Base-by-base conservation (phyloP, 768 basidiomycete genomes). In the Termitomyces sp. region DNA sequence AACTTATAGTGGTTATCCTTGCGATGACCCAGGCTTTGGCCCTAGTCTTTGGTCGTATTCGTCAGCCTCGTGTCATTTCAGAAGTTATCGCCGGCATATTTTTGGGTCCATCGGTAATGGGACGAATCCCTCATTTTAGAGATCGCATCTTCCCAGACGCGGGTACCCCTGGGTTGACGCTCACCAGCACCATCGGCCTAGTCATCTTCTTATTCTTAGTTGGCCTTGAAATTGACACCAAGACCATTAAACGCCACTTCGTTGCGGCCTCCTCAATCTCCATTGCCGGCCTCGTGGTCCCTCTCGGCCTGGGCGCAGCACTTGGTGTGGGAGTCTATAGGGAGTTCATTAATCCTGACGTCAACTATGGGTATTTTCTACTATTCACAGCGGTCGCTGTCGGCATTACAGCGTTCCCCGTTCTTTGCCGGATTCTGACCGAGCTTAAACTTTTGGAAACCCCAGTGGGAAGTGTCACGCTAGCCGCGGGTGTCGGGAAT, bases 71-170 rank as follows among this genome's bases (percentile, higher is more conserved):
- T 20, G 95, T 98, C 57, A 94, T 97, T 48, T 87, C 94, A 47
- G 95, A 98, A 69, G 89, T 97, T 60, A 83, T 98, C 54, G 93
- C 87, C 0, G 96, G 96, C 22, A 86, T 98, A 62, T 67, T 98
- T 27, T 79, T 98, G 16, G 95, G 94, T 42, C 85, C 85, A 0
- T 79, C 83, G 0, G 82, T 89, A 9, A 84, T 92, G 81, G 92
- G 92, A 3, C 84, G 84, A 26, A 92, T 94, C 55, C 92, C 90
- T 0, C 68, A 77, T 36, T 96, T 94, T 74, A 77, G 72, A 20
- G 47, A 71, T 13, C 67, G 71, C 27, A 87, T 91, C 59, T 90
- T 89, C 69, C 87, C 87, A 0, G 45, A 64, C 0, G 65, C 53
- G 6, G 80, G 80, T 9, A 74, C 83, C 64, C 72, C 84, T 6